Evolutionary conservation across 371 early-diverging fungal species (phyloP), one percentile per base, ranked within the genome.

Genomic region (Mortierella sp.): DNA sequence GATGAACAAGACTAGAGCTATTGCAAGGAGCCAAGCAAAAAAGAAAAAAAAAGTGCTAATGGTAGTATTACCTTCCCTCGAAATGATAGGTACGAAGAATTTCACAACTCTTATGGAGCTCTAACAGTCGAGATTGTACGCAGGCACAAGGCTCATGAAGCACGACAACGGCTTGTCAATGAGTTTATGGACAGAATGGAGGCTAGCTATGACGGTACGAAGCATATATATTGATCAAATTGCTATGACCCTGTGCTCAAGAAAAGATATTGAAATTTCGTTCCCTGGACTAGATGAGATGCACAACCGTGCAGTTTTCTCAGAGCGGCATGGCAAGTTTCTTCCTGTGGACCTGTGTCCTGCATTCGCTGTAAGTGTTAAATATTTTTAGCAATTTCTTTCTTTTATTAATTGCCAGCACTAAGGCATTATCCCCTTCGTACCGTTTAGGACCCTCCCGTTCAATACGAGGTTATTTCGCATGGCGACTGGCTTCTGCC

Each of bases 311-410:
- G 63, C 72, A 9, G 54, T 59, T 5, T 80, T 80, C 47, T 63
- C 81, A 14, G 81, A 80, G n/a, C 72, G 39, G 3, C 77, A 71
- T 26, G 80, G 63, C 52, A 73, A 75, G 54, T 81, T 64, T 37
- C 68, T 84, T 1, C 79, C 75, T 6, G 73, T 80, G 26, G 81
- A 73, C 26, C 40, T 81, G 64, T 87, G 87, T 57, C 85, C 81
- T 2, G 43, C 67, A 10, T 47, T 79, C 64, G 57, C 66, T 14
- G 75, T 73, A 73, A 57, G 73, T 67, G 5, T 9, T n/a, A 8
- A 39, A n/a, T 8, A 8, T 14, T 37, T n/a, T n/a, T 32, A 62
- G 20, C 12, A 52, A 43, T 9, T 61, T 39, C 30, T 11, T 14
- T 35, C 35, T 35, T 35, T 35, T 6, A 35, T 35, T 35, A 8